Base-by-base conservation (phyloP, 805 yeast genomes). In the Wickerhamiella nectarea region DNA sequence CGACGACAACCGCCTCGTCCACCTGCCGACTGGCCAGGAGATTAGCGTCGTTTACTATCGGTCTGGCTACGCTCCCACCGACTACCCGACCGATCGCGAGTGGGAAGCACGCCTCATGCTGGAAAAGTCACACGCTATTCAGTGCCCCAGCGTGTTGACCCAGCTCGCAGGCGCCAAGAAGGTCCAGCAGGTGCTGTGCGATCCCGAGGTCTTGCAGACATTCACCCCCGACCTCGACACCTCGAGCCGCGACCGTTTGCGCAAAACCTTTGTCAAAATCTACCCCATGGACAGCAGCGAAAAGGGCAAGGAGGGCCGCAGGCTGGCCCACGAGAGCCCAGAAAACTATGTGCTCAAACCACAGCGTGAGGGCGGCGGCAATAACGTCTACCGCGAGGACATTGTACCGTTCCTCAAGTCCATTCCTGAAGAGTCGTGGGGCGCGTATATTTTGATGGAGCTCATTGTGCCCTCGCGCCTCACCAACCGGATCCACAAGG, bases 351-450 rank as follows among this genome's bases (percentile, higher is more conserved):
- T 91, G 1, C 69, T 91, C 53, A 91, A 91, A 57, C 99, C 99
- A 3, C 98, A 91, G 63, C 74, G 99, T 66, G 99, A 91, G 67
- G 99, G 99, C 33, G 99, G 99, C 37, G 98, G 98, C 15, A 86
- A 91, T 61, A 91, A 91, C 59, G 74, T 91, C 44, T 91, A 91
- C 63, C 82, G 83, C 55, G 75, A 76, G 29, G 81, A 84, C 53
- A 91, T 91, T 46, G 95, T 95, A 1, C 66, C 49, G 0, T 89
- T 84, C 56, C 63, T 91, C 53, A 56, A 68, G 10, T 51, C 65
- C 0, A 55, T 83, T 9, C 75, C 78, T 9, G 75, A 80, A 54
- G 63, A 68, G 15, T 81, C 80, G 31, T 89, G 96, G 96, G 77
- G 75, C 19, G 94, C 85, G 0, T 91, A 86, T 59, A 82, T 91